A percentile compares a stretch with the other conserved stretches of the same genome.
Evolutionary conservation across 2,329 filamentous ascomycete genomes (phyloP).

Genomic region (Endocalyx cinctus): DNA sequence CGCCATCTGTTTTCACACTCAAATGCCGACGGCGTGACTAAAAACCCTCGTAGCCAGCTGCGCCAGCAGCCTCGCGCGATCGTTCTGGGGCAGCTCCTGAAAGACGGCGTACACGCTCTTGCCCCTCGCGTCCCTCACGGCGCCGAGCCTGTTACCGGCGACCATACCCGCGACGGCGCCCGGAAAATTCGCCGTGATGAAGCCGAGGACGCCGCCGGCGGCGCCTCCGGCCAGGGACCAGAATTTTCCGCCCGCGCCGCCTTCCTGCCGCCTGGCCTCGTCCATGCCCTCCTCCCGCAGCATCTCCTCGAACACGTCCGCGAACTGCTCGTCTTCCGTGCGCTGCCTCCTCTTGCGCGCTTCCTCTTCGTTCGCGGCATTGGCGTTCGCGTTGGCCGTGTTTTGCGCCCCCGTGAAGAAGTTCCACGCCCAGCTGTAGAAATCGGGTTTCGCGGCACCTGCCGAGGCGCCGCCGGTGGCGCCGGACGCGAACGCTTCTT

Average conservation of each 20-base stretch:
- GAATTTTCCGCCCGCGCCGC: slow-evolving; percentile 65
- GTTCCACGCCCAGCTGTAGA: slow-evolving; percentile 75
- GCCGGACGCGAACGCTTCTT: slow-evolving; percentile 33
- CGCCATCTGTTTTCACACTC: slow-evolving; percentile 3
- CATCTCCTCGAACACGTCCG: slow-evolving; percentile 87
- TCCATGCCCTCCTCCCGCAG: slow-evolving; percentile 80
- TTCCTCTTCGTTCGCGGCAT: slow-evolving; percentile 32
- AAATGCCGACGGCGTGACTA: slow-evolving; percentile 66
- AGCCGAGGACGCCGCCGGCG: slow-evolving; percentile 85
- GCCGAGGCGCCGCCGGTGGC: slow-evolving; percentile 33
- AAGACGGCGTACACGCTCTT: slow-evolving; percentile 96
- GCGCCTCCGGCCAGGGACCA: slow-evolving; percentile 83
- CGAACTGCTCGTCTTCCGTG: slow-evolving; percentile 76
- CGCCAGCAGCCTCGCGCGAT: slow-evolving; percentile 75
- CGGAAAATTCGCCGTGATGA: slow-evolving; percentile 90
- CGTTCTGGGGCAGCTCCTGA: slow-evolving; percentile 75
- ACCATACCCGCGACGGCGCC: slow-evolving; percentile 86
- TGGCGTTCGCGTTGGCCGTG: slow-evolving; percentile 23
- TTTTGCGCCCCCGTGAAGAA: slow-evolving; percentile 43
- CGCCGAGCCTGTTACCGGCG: slow-evolving; percentile 86
- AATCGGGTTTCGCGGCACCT: slow-evolving; percentile 26
- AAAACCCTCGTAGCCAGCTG: slow-evolving; percentile 85
- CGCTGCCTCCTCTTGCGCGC: slow-evolving; percentile 41
- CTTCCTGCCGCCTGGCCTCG: slow-evolving; percentile 56
- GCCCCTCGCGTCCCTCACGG: slow-evolving; percentile 80